phyloP scores from a whole-genome alignment of 192 early-diverging fungal species.

The Coemansia biformis region DNA sequence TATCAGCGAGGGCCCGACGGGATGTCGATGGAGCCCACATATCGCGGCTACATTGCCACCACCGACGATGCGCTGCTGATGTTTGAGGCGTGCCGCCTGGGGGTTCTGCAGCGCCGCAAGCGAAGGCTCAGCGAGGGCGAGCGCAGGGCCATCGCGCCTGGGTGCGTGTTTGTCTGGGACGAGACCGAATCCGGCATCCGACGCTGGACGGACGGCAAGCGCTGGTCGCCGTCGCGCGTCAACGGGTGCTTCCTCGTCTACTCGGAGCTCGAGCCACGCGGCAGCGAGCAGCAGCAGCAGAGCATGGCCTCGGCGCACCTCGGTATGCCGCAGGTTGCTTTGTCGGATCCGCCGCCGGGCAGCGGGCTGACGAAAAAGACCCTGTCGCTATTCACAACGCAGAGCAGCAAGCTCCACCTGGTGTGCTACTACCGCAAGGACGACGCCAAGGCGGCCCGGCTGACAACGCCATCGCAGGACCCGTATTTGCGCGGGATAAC shows the following conservation, averaged over 20 bases:
- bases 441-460: constrained; percentile 55
- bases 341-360: constrained; percentile 45
- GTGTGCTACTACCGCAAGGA: constrained; percentile 78
- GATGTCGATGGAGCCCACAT: constrained; percentile 49
- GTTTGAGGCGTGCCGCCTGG: constrained; percentile 80
- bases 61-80: constrained; percentile 82
- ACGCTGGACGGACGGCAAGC: constrained; percentile 83
- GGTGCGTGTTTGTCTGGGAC: constrained; percentile 81
- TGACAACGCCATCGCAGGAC: constrained; percentile 59
- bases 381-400: constrained; percentile 70
- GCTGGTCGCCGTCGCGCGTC: constrained; percentile 83
- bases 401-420: constrained; percentile 73
- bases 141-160: constrained; percentile 66
- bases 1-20: constrained; percentile 2
- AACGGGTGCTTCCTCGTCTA: constrained; percentile 79
- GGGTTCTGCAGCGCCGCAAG: constrained; percentile 61
- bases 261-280: constrained; percentile 64
- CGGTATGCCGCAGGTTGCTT: not conserved
- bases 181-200: constrained; percentile 85
- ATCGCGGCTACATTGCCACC: constrained; percentile 69
- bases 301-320: too few species aligned
- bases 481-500: constrained; percentile 56
- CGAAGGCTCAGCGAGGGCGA: constrained; percentile 74
- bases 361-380: constrained; percentile 77
- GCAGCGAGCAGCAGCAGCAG: constrained; percentile 5